Evolutionary conservation across 1,284 basidiomycete genomes (phyloP), one percentile per base, ranked within the genome.

Genomic region (Ganoderma resinaceum): DNA sequence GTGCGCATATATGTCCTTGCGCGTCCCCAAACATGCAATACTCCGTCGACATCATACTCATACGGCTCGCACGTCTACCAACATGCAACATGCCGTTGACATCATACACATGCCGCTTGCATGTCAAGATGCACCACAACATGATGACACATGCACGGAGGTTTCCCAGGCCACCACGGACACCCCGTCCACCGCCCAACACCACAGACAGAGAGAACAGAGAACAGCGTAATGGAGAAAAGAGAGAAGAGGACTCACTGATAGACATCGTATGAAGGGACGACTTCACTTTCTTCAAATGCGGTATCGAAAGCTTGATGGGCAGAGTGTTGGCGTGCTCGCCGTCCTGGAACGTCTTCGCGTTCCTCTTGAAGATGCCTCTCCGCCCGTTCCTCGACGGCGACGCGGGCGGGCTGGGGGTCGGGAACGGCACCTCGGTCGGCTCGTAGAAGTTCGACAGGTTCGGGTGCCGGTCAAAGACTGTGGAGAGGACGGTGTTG

Each of bases 381-480:
- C 74, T 72, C 55, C 75, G 76, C n/a, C 78, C 77, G 58, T 77
- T 69, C 67, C 72, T 80, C 35, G 79, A 80, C 3, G 80, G 80
- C 0, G 88, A 89, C 46, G 79, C 76, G 0, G 87, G 87, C 2
- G 86, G 85, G 62, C 82, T 86, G 7, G 82, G 81, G 49, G 77
- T 75, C 46, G 81, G 76, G 66, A 80, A 77, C 61, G 78, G 76
- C 53, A 80, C 72, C 71, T 85, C 84, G 26, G 80, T 76, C 35
- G 76, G 68, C 26, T 75, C 65, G 68, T 86, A 85, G 71, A 89
- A 89, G 69, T 87, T 81, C 31, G 88, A 89, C 69, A 89, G 75
- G 76, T 89, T 88, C 57, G 88, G 84, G 70, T 88, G 87, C 68
- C 88, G 86, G 75, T 89, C 86, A 62, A 82, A 83, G 52, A 89